These are phyloP conservation scores for Cucumis cinereus DNA, from an alignment of 306 rosid genomes.

Conservation along the genomic window DNA sequence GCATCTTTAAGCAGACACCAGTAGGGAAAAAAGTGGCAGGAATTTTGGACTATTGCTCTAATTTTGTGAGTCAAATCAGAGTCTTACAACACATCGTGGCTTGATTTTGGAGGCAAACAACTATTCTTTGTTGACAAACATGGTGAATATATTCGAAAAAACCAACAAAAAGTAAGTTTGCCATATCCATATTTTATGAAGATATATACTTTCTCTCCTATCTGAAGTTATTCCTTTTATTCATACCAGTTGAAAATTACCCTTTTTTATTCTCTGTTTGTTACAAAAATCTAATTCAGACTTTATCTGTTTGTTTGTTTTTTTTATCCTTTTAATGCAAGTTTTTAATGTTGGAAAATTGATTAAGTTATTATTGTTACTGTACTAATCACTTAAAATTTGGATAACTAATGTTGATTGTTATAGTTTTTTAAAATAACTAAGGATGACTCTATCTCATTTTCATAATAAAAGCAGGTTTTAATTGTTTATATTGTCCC, in stretches of 20 bases:
- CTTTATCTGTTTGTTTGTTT: neutral
- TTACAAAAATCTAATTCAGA: neutral
- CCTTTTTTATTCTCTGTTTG: neutral
- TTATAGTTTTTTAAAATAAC: too few relatives aligned
- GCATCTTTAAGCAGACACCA: slow-evolving; percentile 1
- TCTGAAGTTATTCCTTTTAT: slow-evolving; percentile 5
- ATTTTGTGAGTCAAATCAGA: neutral
- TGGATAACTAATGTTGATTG: too few relatives aligned
- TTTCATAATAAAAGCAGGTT: too few relatives aligned
- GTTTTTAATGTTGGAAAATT: neutral
- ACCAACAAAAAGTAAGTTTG: slow-evolving; percentile 1
- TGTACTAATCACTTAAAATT: too few relatives aligned
- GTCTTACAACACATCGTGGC: neutral
- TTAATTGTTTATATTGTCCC: too few relatives aligned
- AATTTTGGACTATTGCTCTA: neutral
- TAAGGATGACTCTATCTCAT: too few relatives aligned
- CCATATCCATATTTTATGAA: neutral
- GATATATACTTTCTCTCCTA: neutral
- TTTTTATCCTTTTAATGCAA: neutral
- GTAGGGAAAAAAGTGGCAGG: neutral
- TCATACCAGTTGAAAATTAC: neutral
- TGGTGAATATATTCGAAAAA: neutral
- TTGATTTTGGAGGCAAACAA: slow-evolving; percentile 7
- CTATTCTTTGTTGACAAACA: slow-evolving; percentile 6
- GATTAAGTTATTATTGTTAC: neutral